Conservation (phyloP, 495 filamentous ascomycete species). For the Trichoderma parareesei region DNA sequence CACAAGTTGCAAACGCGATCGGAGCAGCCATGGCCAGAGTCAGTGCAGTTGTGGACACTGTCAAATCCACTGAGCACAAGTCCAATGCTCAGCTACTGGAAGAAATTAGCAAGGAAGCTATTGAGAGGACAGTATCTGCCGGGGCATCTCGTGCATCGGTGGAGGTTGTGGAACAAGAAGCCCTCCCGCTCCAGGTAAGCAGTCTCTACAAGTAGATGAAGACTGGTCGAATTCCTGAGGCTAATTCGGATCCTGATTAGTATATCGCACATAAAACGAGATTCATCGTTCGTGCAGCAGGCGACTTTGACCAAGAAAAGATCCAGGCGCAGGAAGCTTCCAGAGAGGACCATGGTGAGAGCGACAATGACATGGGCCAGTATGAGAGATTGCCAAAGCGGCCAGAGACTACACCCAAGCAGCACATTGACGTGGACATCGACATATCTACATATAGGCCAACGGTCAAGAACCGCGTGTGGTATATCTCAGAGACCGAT, state of each 20-base stretch:
- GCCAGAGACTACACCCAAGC: constrained; percentile 14
- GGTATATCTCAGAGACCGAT: constrained; percentile 49
- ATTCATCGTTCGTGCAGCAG: constrained; percentile 42
- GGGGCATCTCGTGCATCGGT: constrained; percentile 30
- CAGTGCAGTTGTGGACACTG: constrained; percentile 35
- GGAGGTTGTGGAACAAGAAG: constrained; percentile 21
- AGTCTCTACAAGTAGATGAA: too few species aligned
- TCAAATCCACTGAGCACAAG: constrained; percentile 25
- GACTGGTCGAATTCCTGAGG: not conserved
- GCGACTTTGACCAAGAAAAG: constrained; percentile 37
- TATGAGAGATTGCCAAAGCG: constrained; percentile 18
- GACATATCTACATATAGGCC: constrained; percentile 45
- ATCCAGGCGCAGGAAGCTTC: too few species aligned
- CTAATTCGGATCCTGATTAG: constrained; percentile 15
- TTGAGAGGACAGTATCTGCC: constrained; percentile 17
- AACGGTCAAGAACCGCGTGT: constrained; percentile 39
- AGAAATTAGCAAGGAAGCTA: constrained; percentile 16
- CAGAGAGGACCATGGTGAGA: not conserved
- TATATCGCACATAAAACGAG: constrained; percentile 45
- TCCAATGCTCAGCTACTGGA: constrained; percentile 23
- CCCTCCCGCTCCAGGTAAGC: constrained; percentile 20
- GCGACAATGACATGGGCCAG: constrained; percentile 15
- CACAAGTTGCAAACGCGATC: constrained; percentile 48
- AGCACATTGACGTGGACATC: constrained; percentile 19
- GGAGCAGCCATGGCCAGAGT: constrained; percentile 48